Conservation (phyloP, 805 yeast species). For the Yarrowia sp. region DNA sequence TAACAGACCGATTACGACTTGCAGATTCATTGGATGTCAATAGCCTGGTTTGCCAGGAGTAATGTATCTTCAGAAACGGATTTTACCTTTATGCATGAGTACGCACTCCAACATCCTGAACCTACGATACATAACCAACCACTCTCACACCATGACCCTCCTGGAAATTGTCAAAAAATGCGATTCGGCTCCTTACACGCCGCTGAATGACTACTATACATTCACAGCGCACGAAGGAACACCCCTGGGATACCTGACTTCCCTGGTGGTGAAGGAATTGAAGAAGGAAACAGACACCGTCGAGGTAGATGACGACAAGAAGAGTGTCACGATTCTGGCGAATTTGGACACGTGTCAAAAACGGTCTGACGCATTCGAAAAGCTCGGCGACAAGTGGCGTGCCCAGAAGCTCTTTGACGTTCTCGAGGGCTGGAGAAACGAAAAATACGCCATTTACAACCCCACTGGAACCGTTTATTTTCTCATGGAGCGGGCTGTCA, state of each 20-base stretch:
- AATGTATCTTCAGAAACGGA: no score
- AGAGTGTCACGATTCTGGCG: conserved; percentile 36
- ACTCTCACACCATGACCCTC: not conserved
- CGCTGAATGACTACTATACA: conserved; percentile 26
- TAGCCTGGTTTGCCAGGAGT: no score
- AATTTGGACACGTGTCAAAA: conserved; percentile 41
- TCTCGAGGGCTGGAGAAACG: conserved; percentile 71
- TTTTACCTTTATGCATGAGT: no score
- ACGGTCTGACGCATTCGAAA: conserved; percentile 41
- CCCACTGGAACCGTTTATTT: conserved; percentile 57
- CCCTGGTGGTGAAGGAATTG: conserved; percentile 31
- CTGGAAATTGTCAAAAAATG: conserved; percentile 25
- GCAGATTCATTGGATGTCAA: no score
- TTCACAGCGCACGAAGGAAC: conserved; percentile 34
- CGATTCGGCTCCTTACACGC: conserved; percentile 27
- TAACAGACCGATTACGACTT: no score
- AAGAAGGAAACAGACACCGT: conserved; percentile 28
- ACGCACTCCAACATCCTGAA: no score
- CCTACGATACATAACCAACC: no score
- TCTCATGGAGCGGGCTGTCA: conserved; percentile 72
- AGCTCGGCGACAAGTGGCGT: conserved; percentile 33
- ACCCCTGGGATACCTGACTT: conserved; percentile 33
- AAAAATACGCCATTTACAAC: conserved; percentile 68
- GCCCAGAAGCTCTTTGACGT: conserved; percentile 30
- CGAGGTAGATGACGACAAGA: conserved; percentile 32